phyloP scores from a whole-genome alignment of 1,139 yeast genomes.

The Martiniozyma asiatica region DNA sequence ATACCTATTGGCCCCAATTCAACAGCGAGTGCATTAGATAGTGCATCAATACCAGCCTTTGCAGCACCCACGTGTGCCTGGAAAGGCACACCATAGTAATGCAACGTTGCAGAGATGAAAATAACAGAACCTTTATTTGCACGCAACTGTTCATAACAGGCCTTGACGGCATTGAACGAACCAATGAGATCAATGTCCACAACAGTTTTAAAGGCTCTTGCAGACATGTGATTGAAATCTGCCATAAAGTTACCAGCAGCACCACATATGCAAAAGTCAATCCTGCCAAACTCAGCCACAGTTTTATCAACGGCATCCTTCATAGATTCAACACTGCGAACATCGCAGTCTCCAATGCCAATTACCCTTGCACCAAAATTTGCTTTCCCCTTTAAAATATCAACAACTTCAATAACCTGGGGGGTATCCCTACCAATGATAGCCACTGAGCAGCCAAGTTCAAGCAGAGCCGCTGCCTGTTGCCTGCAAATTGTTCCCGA shows the following conservation, averaged over 20 bases:
- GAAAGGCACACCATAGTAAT: conserved; percentile 76
- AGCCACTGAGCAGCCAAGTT: conserved; percentile 77
- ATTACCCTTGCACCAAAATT: conserved; percentile 37
- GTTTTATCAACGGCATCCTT: conserved; percentile 52
- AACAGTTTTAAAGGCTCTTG: conserved; percentile 82
- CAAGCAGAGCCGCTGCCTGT: conserved; percentile 71
- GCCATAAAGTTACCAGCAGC: conserved; percentile 91
- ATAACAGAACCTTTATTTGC: conserved; percentile 56
- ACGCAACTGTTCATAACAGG: conserved; percentile 52
- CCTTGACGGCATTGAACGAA: conserved; percentile 78
- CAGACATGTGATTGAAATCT: conserved; percentile 63
- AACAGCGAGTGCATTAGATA: conserved; percentile 70
- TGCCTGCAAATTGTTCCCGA: conserved; percentile 88
- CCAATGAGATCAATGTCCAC: conserved; percentile 77
- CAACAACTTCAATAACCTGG: conserved; percentile 55
- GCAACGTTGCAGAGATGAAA: conserved; percentile 78
- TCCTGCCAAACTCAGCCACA: conserved; percentile 52
- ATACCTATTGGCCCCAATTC: conserved; percentile 85
- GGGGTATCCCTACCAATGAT: conserved; percentile 65
- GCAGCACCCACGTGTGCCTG: conserved; percentile 88
- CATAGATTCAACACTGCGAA: conserved; percentile 50
- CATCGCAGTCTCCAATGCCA: conserved; percentile 64
- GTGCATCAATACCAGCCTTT: conserved; percentile 85
- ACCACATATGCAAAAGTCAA: conserved; percentile 83
- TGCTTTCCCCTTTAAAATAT: conserved; percentile 34